Evolutionary conservation across 176 grass and related monocot genomes (phyloP).

Genomic region (Paspalum vaginatum): DNA sequence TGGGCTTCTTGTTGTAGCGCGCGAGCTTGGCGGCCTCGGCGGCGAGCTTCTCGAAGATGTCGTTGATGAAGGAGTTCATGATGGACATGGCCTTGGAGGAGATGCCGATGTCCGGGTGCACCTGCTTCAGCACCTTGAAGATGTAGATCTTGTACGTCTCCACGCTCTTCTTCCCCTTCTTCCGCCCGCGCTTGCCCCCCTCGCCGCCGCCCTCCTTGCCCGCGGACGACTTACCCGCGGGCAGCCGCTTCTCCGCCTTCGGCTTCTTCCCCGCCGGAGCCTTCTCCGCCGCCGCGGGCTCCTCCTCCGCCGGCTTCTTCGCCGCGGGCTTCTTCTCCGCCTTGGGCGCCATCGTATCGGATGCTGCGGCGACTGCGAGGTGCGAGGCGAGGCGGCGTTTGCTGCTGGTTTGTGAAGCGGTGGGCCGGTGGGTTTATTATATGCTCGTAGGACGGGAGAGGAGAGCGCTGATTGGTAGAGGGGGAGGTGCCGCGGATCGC

Average conservation of each 20-base stretch:
- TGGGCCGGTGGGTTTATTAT: background rate
- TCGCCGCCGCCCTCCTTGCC: conserved; percentile 15
- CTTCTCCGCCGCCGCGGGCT: conserved; percentile 14
- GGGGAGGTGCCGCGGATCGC: background rate
- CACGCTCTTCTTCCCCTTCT: conserved; percentile 25
- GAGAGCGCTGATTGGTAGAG: conserved; percentile 26
- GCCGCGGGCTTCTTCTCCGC: conserved; percentile 35
- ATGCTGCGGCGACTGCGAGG: no score
- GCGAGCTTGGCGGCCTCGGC: conserved; percentile 19
- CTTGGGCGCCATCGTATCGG: conserved; percentile 19
- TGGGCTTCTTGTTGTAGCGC: conserved; percentile 32
- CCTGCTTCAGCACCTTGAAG: conserved; percentile 37
- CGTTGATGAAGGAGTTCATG: conserved; percentile 65
- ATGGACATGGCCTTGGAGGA: conserved; percentile 58
- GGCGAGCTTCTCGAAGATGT: conserved; percentile 61
- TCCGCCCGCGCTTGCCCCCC: background rate
- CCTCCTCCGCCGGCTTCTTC: conserved; percentile 36
- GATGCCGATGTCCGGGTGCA: conserved; percentile 48
- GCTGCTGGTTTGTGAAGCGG: background rate
- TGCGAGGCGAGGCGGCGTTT: no score
- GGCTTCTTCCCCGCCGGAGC: conserved; percentile 23
- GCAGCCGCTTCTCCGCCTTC: conserved; percentile 17
- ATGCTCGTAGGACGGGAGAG: background rate
- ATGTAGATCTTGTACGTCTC: conserved; percentile 64
- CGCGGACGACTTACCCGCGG: background rate